These are phyloP conservation scores for Flaveria sonorensis DNA, from an alignment of 129 eudicot genomes.

Conservation along the genomic window DNA sequence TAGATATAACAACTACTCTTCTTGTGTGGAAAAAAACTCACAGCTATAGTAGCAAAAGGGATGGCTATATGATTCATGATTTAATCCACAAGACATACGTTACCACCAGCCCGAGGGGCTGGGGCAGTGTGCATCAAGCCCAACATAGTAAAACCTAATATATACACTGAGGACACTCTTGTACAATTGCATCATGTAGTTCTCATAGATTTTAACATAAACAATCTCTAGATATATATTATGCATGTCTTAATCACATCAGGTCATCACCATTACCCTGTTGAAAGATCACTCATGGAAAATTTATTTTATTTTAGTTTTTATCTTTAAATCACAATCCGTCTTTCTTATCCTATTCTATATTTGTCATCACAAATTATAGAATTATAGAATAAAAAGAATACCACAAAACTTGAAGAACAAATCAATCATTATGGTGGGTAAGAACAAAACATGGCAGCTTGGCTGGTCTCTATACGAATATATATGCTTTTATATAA, in stretches of 20 bases:
- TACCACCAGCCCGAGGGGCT: too few relatives aligned
- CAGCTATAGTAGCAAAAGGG: too few relatives aligned
- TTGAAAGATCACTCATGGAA: not conserved
- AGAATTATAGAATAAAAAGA: not conserved
- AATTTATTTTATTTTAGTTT: not conserved
- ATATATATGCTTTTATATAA: not conserved
- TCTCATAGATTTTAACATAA: too few relatives aligned
- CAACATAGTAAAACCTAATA: too few relatives aligned
- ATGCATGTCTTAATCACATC: not conserved
- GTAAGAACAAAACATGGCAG: constrained; percentile 81
- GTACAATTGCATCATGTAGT: too few relatives aligned
- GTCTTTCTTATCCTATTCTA: constrained; percentile 8
- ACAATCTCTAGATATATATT: too few relatives aligned
- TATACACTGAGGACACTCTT: too few relatives aligned
- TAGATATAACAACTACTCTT: too few relatives aligned
- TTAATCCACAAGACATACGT: too few relatives aligned
- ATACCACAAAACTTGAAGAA: not conserved
- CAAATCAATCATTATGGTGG: constrained; percentile 1
- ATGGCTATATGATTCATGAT: too few relatives aligned
- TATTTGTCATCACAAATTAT: constrained; percentile 14
- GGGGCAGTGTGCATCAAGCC: too few relatives aligned
- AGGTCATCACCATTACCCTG: not conserved
- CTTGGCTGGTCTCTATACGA: constrained; percentile 66
- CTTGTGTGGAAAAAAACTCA: too few relatives aligned
- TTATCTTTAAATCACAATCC: not conserved